phyloP scores from a whole-genome alignment of 1,139 yeast species.

The Geotrichum aggregatum region DNA sequence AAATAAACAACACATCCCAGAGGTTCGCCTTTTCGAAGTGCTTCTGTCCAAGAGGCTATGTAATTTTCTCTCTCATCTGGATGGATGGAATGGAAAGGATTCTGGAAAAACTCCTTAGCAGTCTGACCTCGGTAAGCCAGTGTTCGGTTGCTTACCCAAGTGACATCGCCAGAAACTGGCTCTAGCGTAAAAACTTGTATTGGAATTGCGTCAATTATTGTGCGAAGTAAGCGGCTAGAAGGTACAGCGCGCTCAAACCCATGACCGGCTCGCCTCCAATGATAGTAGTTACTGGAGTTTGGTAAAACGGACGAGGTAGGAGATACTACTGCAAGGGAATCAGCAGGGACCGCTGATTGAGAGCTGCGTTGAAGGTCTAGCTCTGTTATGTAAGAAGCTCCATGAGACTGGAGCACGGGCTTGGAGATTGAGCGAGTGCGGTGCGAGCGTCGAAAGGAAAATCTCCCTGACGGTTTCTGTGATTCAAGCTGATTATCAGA shows the following conservation, averaged over 20 bases:
- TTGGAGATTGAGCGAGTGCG: conserved; percentile 4
- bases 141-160: conserved; percentile 39
- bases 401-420: conserved; percentile 25
- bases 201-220: conserved; percentile 39
- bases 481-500: not conserved
- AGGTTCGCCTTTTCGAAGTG: conserved; percentile 35
- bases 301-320: too few species aligned
- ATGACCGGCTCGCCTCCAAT: conserved; percentile 17
- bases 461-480: not conserved
- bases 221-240: conserved; percentile 31
- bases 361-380: conserved; percentile 21
- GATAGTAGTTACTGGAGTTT: conserved; percentile 13
- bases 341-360: not conserved
- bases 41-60: conserved; percentile 32
- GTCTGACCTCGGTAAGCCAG: conserved; percentile 36
- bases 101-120: conserved; percentile 32
- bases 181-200: conserved; percentile 38
- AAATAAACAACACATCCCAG: conserved; percentile 34
- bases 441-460: not conserved
- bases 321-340: not conserved
- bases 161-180: conserved; percentile 34
- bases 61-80: conserved; percentile 34
- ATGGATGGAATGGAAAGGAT: conserved; percentile 32
- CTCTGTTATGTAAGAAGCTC: conserved; percentile 26
- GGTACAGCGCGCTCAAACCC: conserved; percentile 23